Base-by-base conservation (phyloP, 1,139 yeast species). In the Groenewaldozyma auringiensis region DNA sequence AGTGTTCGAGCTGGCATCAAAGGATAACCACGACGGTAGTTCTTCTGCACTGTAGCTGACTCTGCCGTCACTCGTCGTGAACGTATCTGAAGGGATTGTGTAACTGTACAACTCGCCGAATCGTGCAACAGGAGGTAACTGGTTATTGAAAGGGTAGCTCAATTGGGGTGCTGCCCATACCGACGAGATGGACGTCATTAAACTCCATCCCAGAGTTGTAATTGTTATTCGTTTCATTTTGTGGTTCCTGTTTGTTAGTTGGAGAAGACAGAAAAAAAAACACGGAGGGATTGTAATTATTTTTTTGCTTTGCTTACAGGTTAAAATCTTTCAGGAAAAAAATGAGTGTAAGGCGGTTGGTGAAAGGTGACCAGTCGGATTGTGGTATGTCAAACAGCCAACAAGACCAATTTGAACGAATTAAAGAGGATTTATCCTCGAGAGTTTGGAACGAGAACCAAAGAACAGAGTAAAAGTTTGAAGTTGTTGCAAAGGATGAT, bases 101-200 rank as follows among this genome's bases (percentile, higher is more conserved):
- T 86, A 92, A n/a, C 68, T 53, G 66, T 83, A 92, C 1, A 63
- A 58, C 53, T 77, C 69, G 52, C 78, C 77, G 16, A 78, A 76
- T 48, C 95, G 73, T 3, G 95, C 96, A 11, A 92, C 85, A 33
- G 88, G 83, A 16, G 97, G 97, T 34, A 80, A 72, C 65, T 92
- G 98, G 59, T 81, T 79, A 53, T 75, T 67, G 59, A 92, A 76
- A 4, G 96, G 94, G 69, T 83, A 89, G 39, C 89, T 88, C 49
- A 79, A 74, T 51, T 76, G 75, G 1, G 81, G 81, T 17, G 62
- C 52, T 1, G 67, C 64, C 17, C n/a, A n/a, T n/a, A n/a, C n/a
- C n/a, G n/a, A n/a, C 46, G 46, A 25, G 45, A 25, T 25, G 29
- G 29, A 6, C 6, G 11, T 25, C 11, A 11, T 25, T 25, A 25